Base-by-base conservation (phyloP, 2,329 filamentous ascomycete genomes). In the Elsinoe perseae region DNA sequence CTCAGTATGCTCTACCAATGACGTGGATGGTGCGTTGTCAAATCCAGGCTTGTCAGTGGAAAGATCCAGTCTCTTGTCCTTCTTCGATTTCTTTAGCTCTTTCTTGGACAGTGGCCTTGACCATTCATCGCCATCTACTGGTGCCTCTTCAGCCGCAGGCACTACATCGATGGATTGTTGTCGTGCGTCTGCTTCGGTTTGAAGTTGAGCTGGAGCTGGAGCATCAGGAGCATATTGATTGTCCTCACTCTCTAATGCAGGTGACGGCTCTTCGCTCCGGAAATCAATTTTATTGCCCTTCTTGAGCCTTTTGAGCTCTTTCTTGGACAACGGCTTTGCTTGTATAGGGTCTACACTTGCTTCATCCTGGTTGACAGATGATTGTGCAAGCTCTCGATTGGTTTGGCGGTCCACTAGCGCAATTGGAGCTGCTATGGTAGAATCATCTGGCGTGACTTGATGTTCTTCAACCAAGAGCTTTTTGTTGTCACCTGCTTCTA, bases 271-370 rank as follows among this genome's bases (percentile, higher is more conserved):
- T 25, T 44, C 40, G 20, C 9, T 25, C 40, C 40, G 25, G 20
- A 44, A 20, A n/a, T 44, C 40, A 6, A 44, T 7, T 10, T 44
- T 44, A 18, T 44, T 44, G 40, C 40, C 40, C 40, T 56, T 54
- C 28, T 57, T 57, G 16, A 55, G 52, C 44, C 56, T 57, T 25
- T 59, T 59, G 36, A 57, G 56, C 21, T 56, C 58, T 30, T 59
- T 59, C 56, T 59, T 57, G 3, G 58, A 59, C 10, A 57, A 20
- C 3, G 21, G 8, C 38, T 21, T 36, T 9, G 12, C n/a, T 14
- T 9, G 32, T 14, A 3, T 14, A 6, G 32, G 3, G 21, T 20
- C 38, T 12, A 20, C 7, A 14, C 6, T 21, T 21, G 38, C n/a
- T 43, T 20, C 16, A 7, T 20, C 38, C 6, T 43, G 16, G 32